Percentiles rank a stretch among this genome's conserved stretches.
phyloP scores from a whole-genome alignment of 495 filamentous ascomycete species.

The Copromyces sp. region DNA sequence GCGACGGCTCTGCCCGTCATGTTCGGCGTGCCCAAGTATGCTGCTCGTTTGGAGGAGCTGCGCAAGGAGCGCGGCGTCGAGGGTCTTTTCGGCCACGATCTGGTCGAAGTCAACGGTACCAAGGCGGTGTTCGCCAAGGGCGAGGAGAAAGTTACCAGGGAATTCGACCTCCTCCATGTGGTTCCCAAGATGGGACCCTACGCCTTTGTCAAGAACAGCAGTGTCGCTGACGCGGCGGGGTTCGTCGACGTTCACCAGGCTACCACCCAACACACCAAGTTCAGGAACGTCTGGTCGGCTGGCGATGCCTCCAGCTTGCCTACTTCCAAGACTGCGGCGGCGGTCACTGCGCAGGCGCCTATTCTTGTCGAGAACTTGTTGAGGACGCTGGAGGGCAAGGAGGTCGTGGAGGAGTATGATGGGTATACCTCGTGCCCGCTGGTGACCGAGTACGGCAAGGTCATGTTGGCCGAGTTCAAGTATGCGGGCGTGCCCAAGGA shows the following conservation, averaged over 20 bases:
- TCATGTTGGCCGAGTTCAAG: conserved; percentile 62
- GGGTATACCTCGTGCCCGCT: conserved; percentile 63
- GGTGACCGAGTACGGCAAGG: conserved; percentile 55
- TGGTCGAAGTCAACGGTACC: conserved; percentile 47
- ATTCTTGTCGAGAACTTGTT: conserved; percentile 50
- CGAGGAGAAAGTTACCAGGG: conserved; percentile 34
- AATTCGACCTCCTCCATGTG: conserved; percentile 53
- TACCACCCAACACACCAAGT: conserved; percentile 53
- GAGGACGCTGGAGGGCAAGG: conserved; percentile 43
- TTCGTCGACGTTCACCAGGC: conserved; percentile 54
- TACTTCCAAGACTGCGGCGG: conserved; percentile 59
- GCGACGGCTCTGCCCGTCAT: conserved; percentile 52
- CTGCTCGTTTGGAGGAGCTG: conserved; percentile 47
- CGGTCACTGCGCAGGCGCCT: conserved; percentile 53
- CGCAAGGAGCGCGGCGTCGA: conserved; percentile 54
- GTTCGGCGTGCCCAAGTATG: conserved; percentile 65
- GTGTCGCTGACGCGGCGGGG: conserved; percentile 48
- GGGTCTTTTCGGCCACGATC: conserved; percentile 56
- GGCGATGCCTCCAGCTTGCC: conserved; percentile 58
- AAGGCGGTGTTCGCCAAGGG: conserved; percentile 43
- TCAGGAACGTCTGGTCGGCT: conserved; percentile 55
- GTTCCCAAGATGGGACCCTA: conserved; percentile 54
- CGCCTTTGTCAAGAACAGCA: conserved; percentile 47
- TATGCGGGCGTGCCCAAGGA: conserved; percentile 63
- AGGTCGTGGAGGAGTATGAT: conserved; percentile 43